Conservation (phyloP, 805 yeast genomes). For the Ogataea salicorniae region DNA sequence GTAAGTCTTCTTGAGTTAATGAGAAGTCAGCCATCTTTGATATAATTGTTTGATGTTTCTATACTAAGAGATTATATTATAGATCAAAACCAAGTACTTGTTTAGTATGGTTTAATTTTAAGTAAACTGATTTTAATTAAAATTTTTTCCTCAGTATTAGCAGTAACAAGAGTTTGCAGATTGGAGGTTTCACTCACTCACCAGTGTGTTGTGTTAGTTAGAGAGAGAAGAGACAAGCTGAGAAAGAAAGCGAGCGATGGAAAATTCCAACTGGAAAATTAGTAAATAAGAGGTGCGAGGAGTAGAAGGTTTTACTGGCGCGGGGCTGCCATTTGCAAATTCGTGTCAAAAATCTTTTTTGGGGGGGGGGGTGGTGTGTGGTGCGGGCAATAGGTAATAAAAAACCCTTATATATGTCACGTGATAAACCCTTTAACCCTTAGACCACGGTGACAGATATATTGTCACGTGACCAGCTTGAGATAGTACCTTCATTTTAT, state of each 20-base stretch:
- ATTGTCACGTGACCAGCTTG: neutral
- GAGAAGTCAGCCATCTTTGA: conserved; percentile 34
- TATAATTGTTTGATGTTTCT: conserved; percentile 7
- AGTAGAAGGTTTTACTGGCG: neutral
- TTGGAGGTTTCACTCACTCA: too few species aligned
- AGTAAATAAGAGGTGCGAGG: neutral
- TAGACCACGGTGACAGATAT: too few species aligned
- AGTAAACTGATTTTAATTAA: neutral
- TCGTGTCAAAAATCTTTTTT: neutral
- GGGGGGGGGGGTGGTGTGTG: neutral
- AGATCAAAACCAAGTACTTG: neutral
- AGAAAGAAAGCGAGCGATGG: too few species aligned
- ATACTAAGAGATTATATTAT: neutral
- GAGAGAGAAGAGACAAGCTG: too few species aligned
- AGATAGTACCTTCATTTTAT: too few species aligned
- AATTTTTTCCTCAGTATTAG: neutral
- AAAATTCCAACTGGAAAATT: too few species aligned
- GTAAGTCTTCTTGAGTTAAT: conserved; percentile 92
- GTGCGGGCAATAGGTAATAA: too few species aligned
- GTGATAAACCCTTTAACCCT: neutral
- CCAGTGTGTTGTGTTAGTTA: too few species aligned
- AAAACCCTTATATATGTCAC: neutral
- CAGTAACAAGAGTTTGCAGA: neutral
- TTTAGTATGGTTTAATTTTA: neutral
- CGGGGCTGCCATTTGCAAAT: too few species aligned